Conservation (phyloP, 352 stramenopile species). For the Nothophytophthora sp. region DNA sequence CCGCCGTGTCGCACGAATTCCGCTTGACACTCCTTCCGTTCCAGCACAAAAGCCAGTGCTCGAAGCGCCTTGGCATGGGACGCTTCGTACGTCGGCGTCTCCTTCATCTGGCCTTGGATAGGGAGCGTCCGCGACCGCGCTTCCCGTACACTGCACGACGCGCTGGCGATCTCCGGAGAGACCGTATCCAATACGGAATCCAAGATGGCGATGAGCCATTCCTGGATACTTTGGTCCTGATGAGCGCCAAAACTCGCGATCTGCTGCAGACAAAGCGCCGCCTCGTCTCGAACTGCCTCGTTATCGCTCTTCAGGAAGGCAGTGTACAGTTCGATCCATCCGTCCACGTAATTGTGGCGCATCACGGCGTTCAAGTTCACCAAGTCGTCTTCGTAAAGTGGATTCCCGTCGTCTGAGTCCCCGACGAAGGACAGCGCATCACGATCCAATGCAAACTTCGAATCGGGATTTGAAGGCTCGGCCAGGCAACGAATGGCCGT, state of each 20-base stretch:
- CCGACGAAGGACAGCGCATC: conserved; percentile 67
- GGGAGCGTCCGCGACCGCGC: conserved; percentile 61
- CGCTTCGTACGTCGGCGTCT: conserved; percentile 32
- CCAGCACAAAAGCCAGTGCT: conserved; percentile 62
- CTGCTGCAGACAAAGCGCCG: conserved; percentile 59
- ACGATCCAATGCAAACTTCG: conserved; percentile 42
- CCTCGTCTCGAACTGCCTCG: conserved; percentile 44
- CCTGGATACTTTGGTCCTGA: conserved; percentile 63
- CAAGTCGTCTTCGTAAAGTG: conserved; percentile 60
- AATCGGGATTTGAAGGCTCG: conserved; percentile 2
- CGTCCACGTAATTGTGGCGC: conserved; percentile 58
- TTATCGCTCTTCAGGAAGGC: conserved; percentile 57
- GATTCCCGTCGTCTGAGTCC: conserved; percentile 50
- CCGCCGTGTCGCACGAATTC: conserved; percentile 55
- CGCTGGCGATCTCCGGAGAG: conserved; percentile 36
- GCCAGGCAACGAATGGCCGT: conserved; percentile 53
- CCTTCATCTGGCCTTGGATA: conserved; percentile 32
- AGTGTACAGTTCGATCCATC: conserved; percentile 83
- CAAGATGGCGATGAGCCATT: conserved; percentile 76
- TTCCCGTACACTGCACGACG: conserved; percentile 61
- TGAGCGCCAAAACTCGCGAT: conserved; percentile 42
- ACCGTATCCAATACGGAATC: conserved; percentile 66
- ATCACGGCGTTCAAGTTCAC: conserved; percentile 42
- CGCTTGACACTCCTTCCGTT: conserved; percentile 53
- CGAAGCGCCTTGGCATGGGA: conserved; percentile 62